A percentile compares a stretch with the other conserved stretches of the same genome.
These are phyloP conservation scores for Podaxis sp. DNA, from an alignment of 768 basidiomycete species.

Conservation along the genomic window DNA sequence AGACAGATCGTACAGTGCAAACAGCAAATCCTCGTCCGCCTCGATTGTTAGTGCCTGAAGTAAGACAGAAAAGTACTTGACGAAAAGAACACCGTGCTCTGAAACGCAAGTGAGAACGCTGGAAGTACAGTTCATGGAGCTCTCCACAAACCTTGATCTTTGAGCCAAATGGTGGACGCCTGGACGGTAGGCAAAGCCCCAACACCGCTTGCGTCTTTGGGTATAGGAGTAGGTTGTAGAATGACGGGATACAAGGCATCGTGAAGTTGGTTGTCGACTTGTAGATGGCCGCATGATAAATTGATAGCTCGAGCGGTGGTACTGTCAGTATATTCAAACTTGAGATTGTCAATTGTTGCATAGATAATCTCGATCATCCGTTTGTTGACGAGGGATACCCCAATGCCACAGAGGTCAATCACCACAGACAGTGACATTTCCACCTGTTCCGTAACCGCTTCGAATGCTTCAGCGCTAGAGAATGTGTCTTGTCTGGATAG, in stretches of 20 bases:
- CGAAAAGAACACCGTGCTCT: conserved; percentile 98
- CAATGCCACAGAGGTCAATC: conserved; percentile 86
- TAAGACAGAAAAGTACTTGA: conserved; percentile 95
- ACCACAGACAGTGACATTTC: conserved; percentile 62
- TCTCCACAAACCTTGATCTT: conserved; percentile 75
- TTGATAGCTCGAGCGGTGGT: conserved; percentile 77
- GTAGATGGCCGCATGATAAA: conserved; percentile 80
- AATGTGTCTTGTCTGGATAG: conserved; percentile 66
- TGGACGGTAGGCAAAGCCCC: conserved; percentile 89
- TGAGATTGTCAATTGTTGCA: conserved; percentile 71
- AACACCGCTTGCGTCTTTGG: conserved; percentile 70
- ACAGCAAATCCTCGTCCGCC: conserved; percentile 95
- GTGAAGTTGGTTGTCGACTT: conserved; percentile 97
- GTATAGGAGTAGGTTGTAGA: conserved; percentile 88
- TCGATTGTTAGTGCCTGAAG: conserved; percentile 94
- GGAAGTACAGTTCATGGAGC: background rate
- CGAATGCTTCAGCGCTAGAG: conserved; percentile 77
- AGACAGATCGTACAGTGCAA: conserved; percentile 86
- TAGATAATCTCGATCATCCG: conserved; percentile 89
- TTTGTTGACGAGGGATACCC: conserved; percentile 88
- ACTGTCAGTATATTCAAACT: conserved; percentile 84
- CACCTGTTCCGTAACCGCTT: conserved; percentile 78
- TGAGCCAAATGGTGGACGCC: conserved; percentile 83
- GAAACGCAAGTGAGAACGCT: background rate
- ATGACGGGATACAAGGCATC: conserved; percentile 95